A percentile compares a stretch with the other conserved stretches of the same genome.
phyloP scores from a whole-genome alignment of 345 rosid genomes.

The Ceriops decandra region DNA sequence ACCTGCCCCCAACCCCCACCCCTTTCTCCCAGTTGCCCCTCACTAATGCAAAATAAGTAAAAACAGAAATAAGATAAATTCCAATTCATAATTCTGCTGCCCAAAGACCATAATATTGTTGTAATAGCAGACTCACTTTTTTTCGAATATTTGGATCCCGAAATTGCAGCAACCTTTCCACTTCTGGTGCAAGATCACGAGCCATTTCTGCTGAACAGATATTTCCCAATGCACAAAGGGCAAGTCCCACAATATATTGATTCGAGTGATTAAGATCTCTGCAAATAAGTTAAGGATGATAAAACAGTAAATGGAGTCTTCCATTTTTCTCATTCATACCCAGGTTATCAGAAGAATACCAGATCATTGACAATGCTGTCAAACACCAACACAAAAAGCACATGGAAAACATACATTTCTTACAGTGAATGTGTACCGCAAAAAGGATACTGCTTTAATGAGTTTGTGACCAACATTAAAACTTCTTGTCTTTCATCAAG shows the following conservation, averaged over 20 bases:
- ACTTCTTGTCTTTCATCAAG: slow-evolving; percentile 99
- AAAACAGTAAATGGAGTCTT: slow-evolving; percentile 1
- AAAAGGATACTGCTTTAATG: slow-evolving; percentile 96
- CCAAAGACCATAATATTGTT: slow-evolving; percentile 5
- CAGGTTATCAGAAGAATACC: not conserved
- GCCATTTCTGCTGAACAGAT: slow-evolving; percentile 99
- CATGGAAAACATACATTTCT: too few species aligned
- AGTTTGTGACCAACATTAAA: slow-evolving; percentile 96
- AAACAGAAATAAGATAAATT: not conserved
- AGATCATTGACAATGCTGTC: not conserved
- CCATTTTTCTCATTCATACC: not conserved
- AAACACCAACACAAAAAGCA: too few species aligned
- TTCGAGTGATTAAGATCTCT: slow-evolving; percentile 98
- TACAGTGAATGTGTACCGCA: too few species aligned
- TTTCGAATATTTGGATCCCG: slow-evolving; percentile 98
- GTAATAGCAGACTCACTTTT: slow-evolving; percentile 49
- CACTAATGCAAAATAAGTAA: not conserved
- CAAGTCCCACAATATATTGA: slow-evolving; percentile 98
- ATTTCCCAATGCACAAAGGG: slow-evolving; percentile 99
- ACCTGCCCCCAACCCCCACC: not conserved
- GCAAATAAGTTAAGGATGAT: slow-evolving; percentile 55
- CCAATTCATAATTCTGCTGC: not conserved
- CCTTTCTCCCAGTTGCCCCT: not conserved
- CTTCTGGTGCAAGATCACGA: slow-evolving; percentile 99
- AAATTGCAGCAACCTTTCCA: slow-evolving; percentile 92